A percentile compares a stretch with the other conserved stretches of the same genome.
Conservation (phyloP, 2,329 filamentous ascomycete species). For the Emmonsiellopsis sp. region DNA sequence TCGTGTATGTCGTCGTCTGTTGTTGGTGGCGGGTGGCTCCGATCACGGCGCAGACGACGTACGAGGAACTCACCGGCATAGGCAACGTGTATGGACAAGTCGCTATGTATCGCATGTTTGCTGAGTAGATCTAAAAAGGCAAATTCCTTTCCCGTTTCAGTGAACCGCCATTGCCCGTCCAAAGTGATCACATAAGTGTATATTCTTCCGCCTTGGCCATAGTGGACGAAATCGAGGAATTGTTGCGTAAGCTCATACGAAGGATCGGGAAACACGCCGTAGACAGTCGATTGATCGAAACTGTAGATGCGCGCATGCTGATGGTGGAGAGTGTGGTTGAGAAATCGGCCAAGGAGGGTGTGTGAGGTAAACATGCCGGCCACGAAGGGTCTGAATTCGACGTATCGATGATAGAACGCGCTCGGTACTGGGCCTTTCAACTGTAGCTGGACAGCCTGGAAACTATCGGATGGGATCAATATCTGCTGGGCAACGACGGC, state of each 20-base stretch:
- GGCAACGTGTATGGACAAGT: constrained; percentile 84
- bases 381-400: constrained; percentile 86
- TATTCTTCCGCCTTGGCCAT: constrained; percentile 73
- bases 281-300: constrained; percentile 67
- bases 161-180: constrained; percentile 80
- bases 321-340: constrained; percentile 80
- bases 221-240: constrained; percentile 79
- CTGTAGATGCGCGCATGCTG: constrained; percentile 87
- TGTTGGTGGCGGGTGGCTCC: constrained; percentile 29
- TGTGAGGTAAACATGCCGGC: constrained; percentile 76
- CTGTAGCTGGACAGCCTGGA: constrained; percentile 89
- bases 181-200: constrained; percentile 90
- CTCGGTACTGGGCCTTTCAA: constrained; percentile 72
- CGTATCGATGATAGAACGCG: constrained; percentile 79
- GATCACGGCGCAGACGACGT: constrained; percentile 41
- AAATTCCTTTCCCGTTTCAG: constrained; percentile 91
- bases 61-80: constrained; percentile 92
- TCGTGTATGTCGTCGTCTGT: constrained; percentile 38
- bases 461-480: constrained; percentile 43
- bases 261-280: constrained; percentile 58
- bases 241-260: constrained; percentile 63
- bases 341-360: constrained; percentile 67
- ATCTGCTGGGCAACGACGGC: too few relatives aligned
- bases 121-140: constrained; percentile 75
- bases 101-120: constrained; percentile 95